These are phyloP conservation scores for Magnusiomyces suaveolens DNA, from an alignment of 1,139 yeast genomes.

Conservation along the genomic window DNA sequence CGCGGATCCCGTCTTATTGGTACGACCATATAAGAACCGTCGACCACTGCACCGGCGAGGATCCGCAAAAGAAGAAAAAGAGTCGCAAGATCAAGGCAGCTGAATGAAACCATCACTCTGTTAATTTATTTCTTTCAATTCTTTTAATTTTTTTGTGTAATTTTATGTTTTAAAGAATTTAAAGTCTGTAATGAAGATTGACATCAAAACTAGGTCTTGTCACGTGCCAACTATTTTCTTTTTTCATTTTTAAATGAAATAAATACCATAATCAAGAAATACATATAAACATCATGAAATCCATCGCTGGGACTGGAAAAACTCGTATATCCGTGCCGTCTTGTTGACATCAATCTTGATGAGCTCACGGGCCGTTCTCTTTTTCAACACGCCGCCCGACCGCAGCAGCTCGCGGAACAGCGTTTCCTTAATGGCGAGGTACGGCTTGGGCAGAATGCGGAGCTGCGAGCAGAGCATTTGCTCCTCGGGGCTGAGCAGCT, in stretches of 20 bases:
- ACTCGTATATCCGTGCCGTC: conserved; percentile 81
- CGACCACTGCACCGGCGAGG: conserved; percentile 21
- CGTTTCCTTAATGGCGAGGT: conserved; percentile 85
- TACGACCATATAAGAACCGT: conserved; percentile 25
- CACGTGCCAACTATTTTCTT: too few species aligned
- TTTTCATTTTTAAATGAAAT: background rate
- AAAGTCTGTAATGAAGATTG: too few species aligned
- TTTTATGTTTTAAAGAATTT: too few species aligned
- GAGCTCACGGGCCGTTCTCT: conserved; percentile 73
- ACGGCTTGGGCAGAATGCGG: conserved; percentile 85
- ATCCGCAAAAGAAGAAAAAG: conserved; percentile 24
- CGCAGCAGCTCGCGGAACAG: conserved; percentile 78
- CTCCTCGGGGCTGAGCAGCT: conserved; percentile 74
- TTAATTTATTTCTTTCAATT: background rate
- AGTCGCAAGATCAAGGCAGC: background rate
- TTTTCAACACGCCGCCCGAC: conserved; percentile 73
- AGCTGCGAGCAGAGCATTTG: conserved; percentile 74
- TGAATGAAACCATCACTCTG: background rate
- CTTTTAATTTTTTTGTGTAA: too few species aligned
- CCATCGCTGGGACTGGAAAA: conserved; percentile 91
- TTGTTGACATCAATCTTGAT: conserved; percentile 78
- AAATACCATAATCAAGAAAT: background rate
- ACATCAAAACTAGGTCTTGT: too few species aligned
- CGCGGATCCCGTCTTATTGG: conserved; percentile 27
- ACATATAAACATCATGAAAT: conserved; percentile 21